Evolutionary conservation across 2,329 filamentous ascomycete genomes (phyloP).

Genomic region (Pseudopyricularia cyperi): DNA sequence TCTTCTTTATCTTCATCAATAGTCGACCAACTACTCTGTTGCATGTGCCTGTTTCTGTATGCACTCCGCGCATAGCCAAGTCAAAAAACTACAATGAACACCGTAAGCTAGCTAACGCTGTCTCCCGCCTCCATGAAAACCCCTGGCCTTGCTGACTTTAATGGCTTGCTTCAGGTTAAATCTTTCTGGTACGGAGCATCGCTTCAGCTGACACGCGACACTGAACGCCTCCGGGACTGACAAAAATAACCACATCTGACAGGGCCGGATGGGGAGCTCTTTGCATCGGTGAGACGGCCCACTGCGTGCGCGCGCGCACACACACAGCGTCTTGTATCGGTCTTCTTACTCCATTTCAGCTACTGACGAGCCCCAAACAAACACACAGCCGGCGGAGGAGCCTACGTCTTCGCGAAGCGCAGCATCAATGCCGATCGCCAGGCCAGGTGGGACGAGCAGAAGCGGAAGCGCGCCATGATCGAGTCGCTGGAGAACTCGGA

Average conservation of each 20-base stretch:
- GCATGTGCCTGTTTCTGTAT: no score
- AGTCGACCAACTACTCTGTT: no score
- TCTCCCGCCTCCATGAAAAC: constrained; percentile 8
- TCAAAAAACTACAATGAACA: not conserved
- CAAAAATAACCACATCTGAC: constrained; percentile 2
- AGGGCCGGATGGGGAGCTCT: constrained; percentile 90
- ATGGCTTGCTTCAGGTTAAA: constrained; percentile 32
- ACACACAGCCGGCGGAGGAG: constrained; percentile 63
- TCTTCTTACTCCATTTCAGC: constrained; percentile 6
- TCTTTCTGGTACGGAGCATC: constrained; percentile 48
- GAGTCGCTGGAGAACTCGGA: constrained; percentile 38
- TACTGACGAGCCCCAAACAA: not conserved
- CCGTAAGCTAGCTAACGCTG: not conserved
- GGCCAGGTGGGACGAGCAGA: constrained; percentile 53
- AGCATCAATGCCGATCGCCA: constrained; percentile 85
- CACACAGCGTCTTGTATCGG: not conserved
- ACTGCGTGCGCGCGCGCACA: constrained; percentile 1
- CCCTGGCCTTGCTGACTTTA: no score
- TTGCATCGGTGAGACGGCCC: constrained; percentile 53
- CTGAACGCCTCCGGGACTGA: not conserved
- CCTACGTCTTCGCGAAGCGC: constrained; percentile 92
- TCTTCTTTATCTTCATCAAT: no score
- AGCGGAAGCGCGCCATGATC: constrained; percentile 47
- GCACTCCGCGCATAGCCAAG: not conserved
- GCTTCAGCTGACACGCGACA: not conserved